Conservation (phyloP, 2,329 filamentous ascomycete genomes). For the Ophiostoma ulmi region DNA sequence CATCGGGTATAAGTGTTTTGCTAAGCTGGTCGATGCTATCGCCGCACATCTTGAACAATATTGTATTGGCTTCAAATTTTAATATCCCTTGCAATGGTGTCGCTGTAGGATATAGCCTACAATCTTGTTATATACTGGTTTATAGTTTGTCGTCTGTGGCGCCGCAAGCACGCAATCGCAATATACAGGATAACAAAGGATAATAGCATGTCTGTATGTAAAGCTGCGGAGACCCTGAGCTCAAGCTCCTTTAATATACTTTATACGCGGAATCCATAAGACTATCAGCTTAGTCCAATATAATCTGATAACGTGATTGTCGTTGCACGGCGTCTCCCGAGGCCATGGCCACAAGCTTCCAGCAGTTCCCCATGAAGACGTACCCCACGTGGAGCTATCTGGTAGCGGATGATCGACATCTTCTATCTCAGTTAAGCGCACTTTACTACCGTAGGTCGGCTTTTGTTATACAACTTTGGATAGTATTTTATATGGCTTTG, state of each 20-base stretch:
- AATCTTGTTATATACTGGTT: neutral
- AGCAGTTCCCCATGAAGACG: no score
- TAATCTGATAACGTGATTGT: neutral
- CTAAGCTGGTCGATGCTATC: neutral
- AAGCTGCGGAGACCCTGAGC: neutral
- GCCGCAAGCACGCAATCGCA: neutral
- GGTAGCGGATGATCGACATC: no score
- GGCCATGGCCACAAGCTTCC: no score
- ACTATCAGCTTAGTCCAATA: no score
- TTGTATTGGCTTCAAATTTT: neutral
- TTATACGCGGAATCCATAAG: neutral
- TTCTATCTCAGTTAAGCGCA: no score
- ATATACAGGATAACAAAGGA: neutral
- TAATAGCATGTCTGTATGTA: neutral
- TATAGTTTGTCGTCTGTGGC: neutral
- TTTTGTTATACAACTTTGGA: no score
- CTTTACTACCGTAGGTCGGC: no score
- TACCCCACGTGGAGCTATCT: no score
- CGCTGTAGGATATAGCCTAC: no score
- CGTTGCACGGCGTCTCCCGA: no score
- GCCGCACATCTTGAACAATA: neutral
- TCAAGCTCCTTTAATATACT: neutral
- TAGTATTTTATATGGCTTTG: no score
- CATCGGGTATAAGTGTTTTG: neutral
- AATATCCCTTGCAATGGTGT: no score